These are phyloP conservation scores for Pythium aquatile DNA, from an alignment of 352 stramenopile species.

Conservation along the genomic window DNA sequence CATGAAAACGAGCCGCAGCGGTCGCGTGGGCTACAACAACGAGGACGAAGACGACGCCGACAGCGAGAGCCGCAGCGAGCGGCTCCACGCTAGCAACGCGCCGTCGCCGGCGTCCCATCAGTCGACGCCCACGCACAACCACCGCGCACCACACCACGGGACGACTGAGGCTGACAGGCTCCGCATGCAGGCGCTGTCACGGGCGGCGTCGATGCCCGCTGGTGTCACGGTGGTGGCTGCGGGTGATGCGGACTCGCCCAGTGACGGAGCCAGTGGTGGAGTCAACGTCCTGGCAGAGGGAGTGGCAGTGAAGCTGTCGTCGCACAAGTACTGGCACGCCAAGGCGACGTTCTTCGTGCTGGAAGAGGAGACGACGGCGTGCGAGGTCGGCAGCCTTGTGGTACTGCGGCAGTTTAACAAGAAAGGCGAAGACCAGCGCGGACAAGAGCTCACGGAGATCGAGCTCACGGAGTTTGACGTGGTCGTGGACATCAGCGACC, in stretches of 20 bases:
- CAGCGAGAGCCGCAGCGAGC: constrained; percentile 6
- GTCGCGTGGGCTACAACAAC: background rate
- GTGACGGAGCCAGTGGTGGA: background rate
- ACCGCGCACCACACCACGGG: background rate
- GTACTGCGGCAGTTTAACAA: constrained; percentile 54
- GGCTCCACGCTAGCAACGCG: background rate
- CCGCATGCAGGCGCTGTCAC: background rate
- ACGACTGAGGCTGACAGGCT: background rate
- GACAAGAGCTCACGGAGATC: constrained; percentile 39
- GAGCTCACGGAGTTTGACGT: constrained; percentile 55
- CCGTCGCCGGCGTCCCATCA: constrained; percentile 17
- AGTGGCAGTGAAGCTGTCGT: constrained; percentile 46
- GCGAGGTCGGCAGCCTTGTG: constrained; percentile 23
- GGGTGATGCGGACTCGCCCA: constrained; percentile 3
- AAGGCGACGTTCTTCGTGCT: constrained; percentile 63
- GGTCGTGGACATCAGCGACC: constrained; percentile 48
- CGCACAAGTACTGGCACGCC: constrained; percentile 57
- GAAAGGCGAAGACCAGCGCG: constrained; percentile 15
- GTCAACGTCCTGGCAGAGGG: constrained; percentile 44
- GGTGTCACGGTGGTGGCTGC: background rate
- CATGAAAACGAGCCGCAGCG: constrained; percentile 4
- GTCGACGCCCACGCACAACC: constrained; percentile 14
- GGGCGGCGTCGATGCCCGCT: constrained; percentile 3
- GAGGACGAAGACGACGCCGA: background rate
- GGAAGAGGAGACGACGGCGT: constrained; percentile 27